Conservation (phyloP, 352 stramenopile species). For the Phytophthora macrochlamydospora region DNA sequence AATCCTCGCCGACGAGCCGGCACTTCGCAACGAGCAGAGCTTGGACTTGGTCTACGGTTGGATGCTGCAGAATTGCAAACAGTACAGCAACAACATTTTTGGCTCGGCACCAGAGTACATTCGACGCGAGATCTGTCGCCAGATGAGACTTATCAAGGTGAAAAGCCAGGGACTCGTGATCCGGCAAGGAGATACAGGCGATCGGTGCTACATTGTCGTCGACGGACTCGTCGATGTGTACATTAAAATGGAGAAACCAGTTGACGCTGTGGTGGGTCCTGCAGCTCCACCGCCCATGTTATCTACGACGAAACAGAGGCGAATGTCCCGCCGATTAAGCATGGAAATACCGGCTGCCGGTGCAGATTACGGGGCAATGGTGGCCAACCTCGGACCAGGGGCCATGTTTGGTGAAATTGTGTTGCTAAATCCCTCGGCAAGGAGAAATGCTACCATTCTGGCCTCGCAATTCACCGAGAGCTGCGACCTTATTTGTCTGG, state of each 20-base stretch:
- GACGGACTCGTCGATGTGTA: constrained; percentile 79
- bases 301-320: constrained; percentile 17
- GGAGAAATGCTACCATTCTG: constrained; percentile 73
- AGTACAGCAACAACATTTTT: constrained; percentile 87
- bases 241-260: constrained; percentile 55
- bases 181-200: constrained; percentile 70
- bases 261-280: constrained; percentile 22
- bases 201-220: constrained; percentile 82
- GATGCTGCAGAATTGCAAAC: constrained; percentile 84
- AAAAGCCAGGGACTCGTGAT: constrained; percentile 64
- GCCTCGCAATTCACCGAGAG: constrained; percentile 65
- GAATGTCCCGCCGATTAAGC: constrained; percentile 28
- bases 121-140: constrained; percentile 74
- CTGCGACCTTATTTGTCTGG: constrained; percentile 75
- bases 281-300: constrained; percentile 20
- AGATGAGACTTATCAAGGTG: constrained; percentile 74
- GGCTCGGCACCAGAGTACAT: constrained; percentile 77
- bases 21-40: constrained; percentile 62
- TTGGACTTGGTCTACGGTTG: constrained; percentile 76
- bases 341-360: constrained; percentile 12
- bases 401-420: constrained; percentile 84
- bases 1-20: constrained; percentile 58
- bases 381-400: constrained; percentile 66
- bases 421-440: constrained; percentile 65
- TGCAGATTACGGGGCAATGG: constrained; percentile 58